Percentiles rank a stretch among this genome's conserved stretches.
Evolutionary conservation across 1,284 basidiomycete species (phyloP).

Genomic region (Porogramme epimiltina): DNA sequence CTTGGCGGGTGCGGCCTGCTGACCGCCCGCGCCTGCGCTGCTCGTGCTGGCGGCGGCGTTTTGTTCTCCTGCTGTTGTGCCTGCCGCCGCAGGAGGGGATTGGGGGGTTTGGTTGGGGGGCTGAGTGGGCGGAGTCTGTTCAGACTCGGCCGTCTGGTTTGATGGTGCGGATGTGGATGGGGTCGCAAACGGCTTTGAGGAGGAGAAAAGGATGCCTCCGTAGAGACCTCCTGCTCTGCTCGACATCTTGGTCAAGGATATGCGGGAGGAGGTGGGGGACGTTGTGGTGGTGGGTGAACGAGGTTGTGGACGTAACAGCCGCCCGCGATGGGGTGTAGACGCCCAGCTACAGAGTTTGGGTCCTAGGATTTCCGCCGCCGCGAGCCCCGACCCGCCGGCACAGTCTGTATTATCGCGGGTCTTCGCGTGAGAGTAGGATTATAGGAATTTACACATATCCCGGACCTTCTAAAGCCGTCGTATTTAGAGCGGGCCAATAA

Average conservation of each 20-base stretch:
- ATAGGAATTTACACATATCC: no score
- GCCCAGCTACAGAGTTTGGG: no score
- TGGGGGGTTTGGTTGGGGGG: slow-evolving; percentile 12
- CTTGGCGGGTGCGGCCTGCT: slow-evolving; percentile 61
- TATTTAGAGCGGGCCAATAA: no score
- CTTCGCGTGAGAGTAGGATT: no score
- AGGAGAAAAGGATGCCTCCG: slow-evolving; percentile 80
- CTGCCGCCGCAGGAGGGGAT: slow-evolving; percentile 11
- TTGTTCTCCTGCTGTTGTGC: slow-evolving; percentile 9
- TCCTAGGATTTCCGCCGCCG: no score
- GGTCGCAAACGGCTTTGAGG: slow-evolving; percentile 44
- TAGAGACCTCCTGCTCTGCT: slow-evolving; percentile 79
- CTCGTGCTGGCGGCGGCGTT: slow-evolving; percentile 19
- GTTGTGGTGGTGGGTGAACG: neutral
- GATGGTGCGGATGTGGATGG: neutral
- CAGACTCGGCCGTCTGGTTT: no score
- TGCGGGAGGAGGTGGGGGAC: slow-evolving; percentile 1
- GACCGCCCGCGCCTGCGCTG: slow-evolving; percentile 21
- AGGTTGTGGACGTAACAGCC: neutral
- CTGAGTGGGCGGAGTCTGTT: slow-evolving; percentile 10
- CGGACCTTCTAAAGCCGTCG: no score
- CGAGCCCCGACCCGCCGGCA: no score
- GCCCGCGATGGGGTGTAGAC: no score
- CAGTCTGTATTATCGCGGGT: no score
- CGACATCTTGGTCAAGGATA: slow-evolving; percentile 47